These are phyloP conservation scores for Porogramme epimiltina DNA, from an alignment of 1,284 basidiomycete species.

Conservation along the genomic window DNA sequence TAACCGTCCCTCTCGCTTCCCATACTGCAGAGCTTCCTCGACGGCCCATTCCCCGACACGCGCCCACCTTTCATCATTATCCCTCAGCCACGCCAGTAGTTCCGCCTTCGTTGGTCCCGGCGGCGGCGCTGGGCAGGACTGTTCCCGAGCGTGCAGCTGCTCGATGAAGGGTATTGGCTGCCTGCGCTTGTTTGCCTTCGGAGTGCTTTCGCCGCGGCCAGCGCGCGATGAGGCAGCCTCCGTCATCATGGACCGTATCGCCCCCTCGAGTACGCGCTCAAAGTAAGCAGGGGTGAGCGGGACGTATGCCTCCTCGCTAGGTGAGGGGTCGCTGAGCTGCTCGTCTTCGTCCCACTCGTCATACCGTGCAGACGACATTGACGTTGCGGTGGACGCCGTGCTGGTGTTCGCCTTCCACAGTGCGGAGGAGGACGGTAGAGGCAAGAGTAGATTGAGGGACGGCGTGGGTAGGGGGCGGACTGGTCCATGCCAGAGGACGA, in stretches of 20 bases:
- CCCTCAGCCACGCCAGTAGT: constrained; percentile 46
- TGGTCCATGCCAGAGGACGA: constrained; percentile 68
- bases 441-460: constrained; percentile 15
- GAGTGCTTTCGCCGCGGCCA: neutral
- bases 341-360: constrained; percentile 42
- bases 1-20: constrained; percentile 44
- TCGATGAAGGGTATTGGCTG: constrained; percentile 15
- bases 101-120: constrained; percentile 51
- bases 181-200: neutral
- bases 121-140: constrained; percentile 4
- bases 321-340: constrained; percentile 59
- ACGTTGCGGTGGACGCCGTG: constrained; percentile 31
- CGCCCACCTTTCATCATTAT: constrained; percentile 62
- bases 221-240: constrained; percentile 3
- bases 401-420: constrained; percentile 47
- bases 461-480: constrained; percentile 30
- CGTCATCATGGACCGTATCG: constrained; percentile 41
- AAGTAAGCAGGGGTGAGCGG: constrained; percentile 57
- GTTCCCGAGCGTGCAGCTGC: constrained; percentile 14
- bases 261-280: constrained; percentile 45
- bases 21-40: constrained; percentile 54
- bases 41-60: constrained; percentile 63
- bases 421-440: constrained; percentile 2
- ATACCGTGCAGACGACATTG: constrained; percentile 9
- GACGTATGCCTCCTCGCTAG: constrained; percentile 64